Base-by-base conservation (phyloP, 768 basidiomycete genomes). In the Cystofilobasidium capitatum region DNA sequence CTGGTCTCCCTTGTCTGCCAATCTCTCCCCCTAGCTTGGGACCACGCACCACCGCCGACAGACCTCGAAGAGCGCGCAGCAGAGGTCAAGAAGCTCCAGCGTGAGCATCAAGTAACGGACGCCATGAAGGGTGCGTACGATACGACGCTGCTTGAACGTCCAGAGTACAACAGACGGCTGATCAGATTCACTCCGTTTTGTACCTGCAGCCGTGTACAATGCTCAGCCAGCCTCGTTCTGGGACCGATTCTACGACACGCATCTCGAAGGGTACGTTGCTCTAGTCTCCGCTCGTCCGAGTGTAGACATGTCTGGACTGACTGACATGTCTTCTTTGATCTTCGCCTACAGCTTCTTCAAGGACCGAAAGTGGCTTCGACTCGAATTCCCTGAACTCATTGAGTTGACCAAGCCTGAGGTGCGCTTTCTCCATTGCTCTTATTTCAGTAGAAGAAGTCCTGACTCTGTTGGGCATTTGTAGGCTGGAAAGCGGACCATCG, bases 371-470 rank as follows among this genome's bases (percentile, higher is more conserved):
- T 99, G 96, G 94, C 80, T 98, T 36, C 84, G 88, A 72, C 84
- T 89, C n/a, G 96, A 99, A 76, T 98, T 98, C 73, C 89, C 88
- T 0, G 92, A 97, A 73, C 82, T 98, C 26, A 79, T 88, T 31
- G 81, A 81, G 14, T 86, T 87, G 1, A 82, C 87, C 16, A 80
- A 85, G 70, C 79, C 83, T 3, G 83, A 87, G 70, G 89, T 89
- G 75, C 55, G 80, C 66, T 31, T 22, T 36, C 10, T 0, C 62
- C 17, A 9, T 0, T 12, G 26, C 26, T 3, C 13, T 20, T 47
- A 26, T 59, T 13, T 60, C 39, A 44, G 12, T 12, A 6, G 20
- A 31, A 9, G 39, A 35, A 58, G 55, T 58, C 58, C 6, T 14
- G 20, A 5, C 7, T 33, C 22, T 5, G 20, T 36, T 12, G 17